Percentiles rank a stretch among this genome's conserved stretches.
phyloP scores from a whole-genome alignment of 2,329 filamentous ascomycete genomes.

The Colletotrichum sojae region DNA sequence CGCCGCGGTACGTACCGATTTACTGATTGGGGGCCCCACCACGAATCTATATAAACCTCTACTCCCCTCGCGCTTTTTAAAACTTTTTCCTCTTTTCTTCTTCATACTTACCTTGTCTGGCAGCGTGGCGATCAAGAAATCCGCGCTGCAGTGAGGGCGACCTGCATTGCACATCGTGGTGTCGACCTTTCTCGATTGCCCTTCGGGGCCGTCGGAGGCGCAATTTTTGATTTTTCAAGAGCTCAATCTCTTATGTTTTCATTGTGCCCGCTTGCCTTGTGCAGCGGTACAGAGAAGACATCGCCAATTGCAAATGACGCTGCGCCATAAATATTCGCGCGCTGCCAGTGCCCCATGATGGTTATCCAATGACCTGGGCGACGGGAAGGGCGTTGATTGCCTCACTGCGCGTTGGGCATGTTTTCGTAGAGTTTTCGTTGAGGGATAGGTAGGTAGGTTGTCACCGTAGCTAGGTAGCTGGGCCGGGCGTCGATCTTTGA shows the following conservation, averaged over 20 bases:
- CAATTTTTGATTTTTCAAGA: conserved; percentile 36
- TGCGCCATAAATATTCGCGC: not conserved
- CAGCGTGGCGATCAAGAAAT: conserved; percentile 59
- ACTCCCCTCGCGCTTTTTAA: conserved; percentile 35
- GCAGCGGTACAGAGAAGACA: conserved; percentile 43
- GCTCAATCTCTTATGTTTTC: conserved; percentile 40
- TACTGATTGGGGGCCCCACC: conserved; percentile 18
- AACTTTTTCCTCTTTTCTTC: conserved; percentile 42
- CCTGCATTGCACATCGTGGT: conserved; percentile 66
- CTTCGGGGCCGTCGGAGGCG: conserved; percentile 40
- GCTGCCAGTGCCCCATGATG: too few relatives aligned
- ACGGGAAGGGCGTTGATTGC: too few relatives aligned
- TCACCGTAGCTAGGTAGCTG: too few relatives aligned
- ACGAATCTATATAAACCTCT: conserved; percentile 50
- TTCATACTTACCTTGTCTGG: conserved; percentile 68
- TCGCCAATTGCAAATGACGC: too few relatives aligned
- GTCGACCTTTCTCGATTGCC: conserved; percentile 40
- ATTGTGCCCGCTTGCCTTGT: conserved; percentile 33
- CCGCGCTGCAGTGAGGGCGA: conserved; percentile 57
- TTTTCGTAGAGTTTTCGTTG: too few relatives aligned
- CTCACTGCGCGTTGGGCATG: too few relatives aligned
- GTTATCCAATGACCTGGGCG: too few relatives aligned
- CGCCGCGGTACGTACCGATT: conserved; percentile 19
- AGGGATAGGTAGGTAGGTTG: too few relatives aligned
- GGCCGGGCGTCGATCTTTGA: not conserved